phyloP scores from a whole-genome alignment of 768 basidiomycete species.

The Auricularia sp. region DNA sequence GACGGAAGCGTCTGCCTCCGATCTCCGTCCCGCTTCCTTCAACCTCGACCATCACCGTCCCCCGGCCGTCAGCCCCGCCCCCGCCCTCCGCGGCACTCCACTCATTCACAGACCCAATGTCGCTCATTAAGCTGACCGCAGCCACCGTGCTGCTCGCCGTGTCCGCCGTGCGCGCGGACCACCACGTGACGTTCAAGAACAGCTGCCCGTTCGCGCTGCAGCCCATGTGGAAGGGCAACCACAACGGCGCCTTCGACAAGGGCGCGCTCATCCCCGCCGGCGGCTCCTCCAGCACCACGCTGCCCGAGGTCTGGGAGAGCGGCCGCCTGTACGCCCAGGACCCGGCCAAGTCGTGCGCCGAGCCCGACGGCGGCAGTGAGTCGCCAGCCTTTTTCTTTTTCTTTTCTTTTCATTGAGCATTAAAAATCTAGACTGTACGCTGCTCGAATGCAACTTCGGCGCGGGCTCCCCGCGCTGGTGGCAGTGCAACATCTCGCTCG shows the following conservation, averaged over 20 bases:
- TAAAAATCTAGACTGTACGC: neutral
- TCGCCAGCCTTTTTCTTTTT: neutral
- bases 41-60: too few relatives aligned
- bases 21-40: too few relatives aligned
- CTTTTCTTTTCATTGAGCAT: neutral
- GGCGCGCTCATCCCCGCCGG: neutral
- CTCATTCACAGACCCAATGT: neutral
- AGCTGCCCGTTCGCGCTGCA: neutral
- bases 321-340: slow-evolving; percentile 1
- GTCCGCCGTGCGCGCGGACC: neutral
- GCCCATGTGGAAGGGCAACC: neutral
- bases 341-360: neutral
- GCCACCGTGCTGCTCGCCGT: neutral
- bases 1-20: too few relatives aligned
- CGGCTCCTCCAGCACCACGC: neutral
- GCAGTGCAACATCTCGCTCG: slow-evolving; percentile 1
- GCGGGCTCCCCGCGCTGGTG: neutral
- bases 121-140: neutral
- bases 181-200: neutral
- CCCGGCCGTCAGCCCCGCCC: too few relatives aligned
- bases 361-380: slow-evolving; percentile 1
- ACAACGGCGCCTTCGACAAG: neutral
- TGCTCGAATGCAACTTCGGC: neutral
- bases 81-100: too few relatives aligned
- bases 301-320: slow-evolving; percentile 2